These are phyloP conservation scores for Echites panduratus DNA, from an alignment of 257 asterid species.

Conservation along the genomic window DNA sequence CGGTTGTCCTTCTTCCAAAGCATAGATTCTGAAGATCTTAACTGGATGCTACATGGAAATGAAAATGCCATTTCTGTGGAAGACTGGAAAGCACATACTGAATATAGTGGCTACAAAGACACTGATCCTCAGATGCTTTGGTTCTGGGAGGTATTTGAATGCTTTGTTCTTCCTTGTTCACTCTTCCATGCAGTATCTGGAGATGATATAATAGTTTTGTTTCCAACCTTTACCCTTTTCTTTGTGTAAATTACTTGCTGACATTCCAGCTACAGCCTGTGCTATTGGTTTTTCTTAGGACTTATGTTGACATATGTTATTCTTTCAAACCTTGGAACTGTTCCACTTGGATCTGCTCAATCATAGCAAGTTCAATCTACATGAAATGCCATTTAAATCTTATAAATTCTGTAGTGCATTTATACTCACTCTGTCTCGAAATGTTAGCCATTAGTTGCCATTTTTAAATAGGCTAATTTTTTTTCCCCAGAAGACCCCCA, in stretches of 20 bases:
- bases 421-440: too few species aligned
- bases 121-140: conserved; percentile 76
- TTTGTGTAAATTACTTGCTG: not conserved
- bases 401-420: not conserved
- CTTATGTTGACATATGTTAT: not conserved
- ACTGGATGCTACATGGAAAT: conserved; percentile 77
- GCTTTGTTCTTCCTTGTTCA: not conserved
- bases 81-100: conserved; percentile 93
- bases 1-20: conserved; percentile 58
- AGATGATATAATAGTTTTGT: not conserved
- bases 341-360: not conserved
- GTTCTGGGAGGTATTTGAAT: conserved; percentile 88
- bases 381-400: not conserved
- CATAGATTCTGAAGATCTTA: conserved; percentile 75
- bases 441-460: too few species aligned
- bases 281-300: not conserved
- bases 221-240: not conserved
- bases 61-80: conserved; percentile 70
- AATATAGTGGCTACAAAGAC: conserved; percentile 66
- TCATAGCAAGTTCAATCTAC: not conserved
- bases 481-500: too few species aligned
- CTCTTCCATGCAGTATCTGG: conserved; percentile 3
- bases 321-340: not conserved
- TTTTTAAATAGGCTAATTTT: too few species aligned
- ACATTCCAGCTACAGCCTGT: not conserved